Evolutionary conservation across 345 rosid species (phyloP).

Genomic region (Eucalyptus pauciflora): DNA sequence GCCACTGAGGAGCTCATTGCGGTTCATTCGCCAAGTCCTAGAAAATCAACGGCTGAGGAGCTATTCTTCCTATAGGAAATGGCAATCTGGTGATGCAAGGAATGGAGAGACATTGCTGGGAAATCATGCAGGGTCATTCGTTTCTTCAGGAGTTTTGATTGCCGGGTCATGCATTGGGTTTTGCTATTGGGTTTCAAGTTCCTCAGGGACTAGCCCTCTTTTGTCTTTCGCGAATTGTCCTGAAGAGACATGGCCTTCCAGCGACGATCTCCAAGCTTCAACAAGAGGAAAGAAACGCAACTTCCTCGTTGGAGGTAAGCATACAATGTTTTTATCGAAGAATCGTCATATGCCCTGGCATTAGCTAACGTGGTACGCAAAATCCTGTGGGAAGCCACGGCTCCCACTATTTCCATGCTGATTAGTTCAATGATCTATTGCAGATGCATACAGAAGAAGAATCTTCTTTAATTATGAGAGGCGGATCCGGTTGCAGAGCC

Average conservation of each 20-base stretch:
- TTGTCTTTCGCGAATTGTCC: slow-evolving; percentile 18
- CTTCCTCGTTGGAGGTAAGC: slow-evolving; percentile 38
- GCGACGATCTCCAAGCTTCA: neutral
- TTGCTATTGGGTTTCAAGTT: slow-evolving; percentile 5
- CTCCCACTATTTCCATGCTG: neutral
- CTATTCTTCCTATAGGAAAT: neutral
- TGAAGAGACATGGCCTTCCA: neutral
- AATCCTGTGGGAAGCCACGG: neutral
- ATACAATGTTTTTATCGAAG: neutral
- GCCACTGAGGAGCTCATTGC: slow-evolving; percentile 7
- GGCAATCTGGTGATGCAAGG: neutral
- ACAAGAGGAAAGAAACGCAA: slow-evolving; percentile 2
- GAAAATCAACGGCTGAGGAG: neutral
- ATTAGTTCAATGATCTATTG: neutral
- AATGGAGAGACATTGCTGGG: neutral
- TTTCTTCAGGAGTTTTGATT: slow-evolving; percentile 8
- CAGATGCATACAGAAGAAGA: slow-evolving; percentile 51
- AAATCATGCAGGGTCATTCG: slow-evolving; percentile 1
- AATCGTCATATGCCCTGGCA: neutral
- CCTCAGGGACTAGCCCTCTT: neutral
- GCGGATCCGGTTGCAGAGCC: slow-evolving; percentile 45
- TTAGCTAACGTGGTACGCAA: neutral
- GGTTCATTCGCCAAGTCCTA: neutral
- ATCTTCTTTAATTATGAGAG: slow-evolving; percentile 71
- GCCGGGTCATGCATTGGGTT: slow-evolving; percentile 25